Base-by-base conservation (phyloP, 148 eudicot genomes). In the Rhododendron griersonianum region DNA sequence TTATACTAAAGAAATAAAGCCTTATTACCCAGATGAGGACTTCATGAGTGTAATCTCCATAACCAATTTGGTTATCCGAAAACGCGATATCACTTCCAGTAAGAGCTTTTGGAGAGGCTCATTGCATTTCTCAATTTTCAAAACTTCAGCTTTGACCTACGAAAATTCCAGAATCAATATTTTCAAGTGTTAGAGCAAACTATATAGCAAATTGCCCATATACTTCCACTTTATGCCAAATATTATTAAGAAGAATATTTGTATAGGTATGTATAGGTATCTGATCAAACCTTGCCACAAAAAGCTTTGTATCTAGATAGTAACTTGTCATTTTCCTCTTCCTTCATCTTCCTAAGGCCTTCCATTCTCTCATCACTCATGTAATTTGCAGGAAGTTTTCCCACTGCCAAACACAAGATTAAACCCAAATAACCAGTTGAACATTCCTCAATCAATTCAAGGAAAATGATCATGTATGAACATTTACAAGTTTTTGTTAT, bases 301-400 rank as follows among this genome's bases (percentile, higher is more conserved):
- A 88, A 89, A 35, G 90, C 91, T 69, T 84, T 87, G 90, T 88
- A 95, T 51, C 84, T 86, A 63, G 91, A 86, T 2, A 95, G 87
- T 28, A 91, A 89, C 61, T 85, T 89, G 87, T 94, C 95, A 67
- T 81, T 89, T 74, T 92, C 91, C 78, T 88, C 91, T 85, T 90
- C 90, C 89, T 95, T 95, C 85, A 74, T 88, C 88, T 88, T 93
- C 71, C 89, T 92, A n/a, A 91, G 47, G 82, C 67, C 47, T 85
- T 91, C 80, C 81, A 94, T 78, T 50, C 87, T 92, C 85, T 94
- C 91, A n/a, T 93, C 95, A 86, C 87, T 93, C 84, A 94, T 90
- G 61, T 89, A 87, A 83, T 88, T 91, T 84, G 89, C 93, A n/a
- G 94, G 98, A 48, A 95, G 87, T 83, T 89, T 95, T 55, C 98